A percentile compares a stretch with the other conserved stretches of the same genome.
phyloP scores from a whole-genome alignment of 1,284 basidiomycete species.

The Ganoderma lingzhi region DNA sequence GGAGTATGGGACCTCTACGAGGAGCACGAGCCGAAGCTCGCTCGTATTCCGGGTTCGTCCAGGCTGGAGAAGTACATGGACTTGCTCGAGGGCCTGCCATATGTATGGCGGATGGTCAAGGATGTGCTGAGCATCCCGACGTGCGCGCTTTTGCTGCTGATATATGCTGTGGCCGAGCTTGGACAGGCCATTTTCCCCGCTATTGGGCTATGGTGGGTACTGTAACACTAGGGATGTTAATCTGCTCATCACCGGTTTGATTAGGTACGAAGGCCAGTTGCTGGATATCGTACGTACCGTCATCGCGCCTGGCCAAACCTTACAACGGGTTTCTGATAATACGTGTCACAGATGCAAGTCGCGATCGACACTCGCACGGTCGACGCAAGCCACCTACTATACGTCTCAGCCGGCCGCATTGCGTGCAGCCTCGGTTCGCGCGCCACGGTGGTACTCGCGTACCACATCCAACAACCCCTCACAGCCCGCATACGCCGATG shows the following conservation, averaged over 20 bases:
- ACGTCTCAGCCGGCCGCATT: slow-evolving; percentile 61
- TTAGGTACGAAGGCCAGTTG: slow-evolving; percentile 74
- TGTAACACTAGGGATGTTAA: background rate
- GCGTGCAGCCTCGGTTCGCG: slow-evolving; percentile 56
- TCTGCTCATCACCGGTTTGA: background rate
- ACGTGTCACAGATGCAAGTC: slow-evolving; percentile 51
- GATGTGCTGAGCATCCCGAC: slow-evolving; percentile 63
- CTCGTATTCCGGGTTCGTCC: slow-evolving; percentile 48
- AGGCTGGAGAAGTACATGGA: slow-evolving; percentile 57
- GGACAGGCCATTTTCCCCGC: slow-evolving; percentile 66
- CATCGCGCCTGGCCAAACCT: background rate
- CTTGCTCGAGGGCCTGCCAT: slow-evolving; percentile 60
- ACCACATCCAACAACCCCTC: slow-evolving; percentile 54
- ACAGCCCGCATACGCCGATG: slow-evolving; percentile 64
- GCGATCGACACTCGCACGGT: slow-evolving; percentile 72
- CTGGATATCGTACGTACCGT: slow-evolving; percentile 47
- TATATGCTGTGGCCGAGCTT: slow-evolving; percentile 57
- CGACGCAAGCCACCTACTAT: slow-evolving; percentile 62
- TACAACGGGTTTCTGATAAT: background rate
- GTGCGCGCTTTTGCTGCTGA: slow-evolving; percentile 56
- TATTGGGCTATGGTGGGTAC: slow-evolving; percentile 59
- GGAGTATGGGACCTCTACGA: slow-evolving; percentile 83
- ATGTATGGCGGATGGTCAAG: slow-evolving; percentile 69
- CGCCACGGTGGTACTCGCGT: slow-evolving; percentile 50
- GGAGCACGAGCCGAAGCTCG: slow-evolving; percentile 52